Evolutionary conservation across 305 asterid genomes (phyloP).

Genomic region (Ilex paraguariensis): DNA sequence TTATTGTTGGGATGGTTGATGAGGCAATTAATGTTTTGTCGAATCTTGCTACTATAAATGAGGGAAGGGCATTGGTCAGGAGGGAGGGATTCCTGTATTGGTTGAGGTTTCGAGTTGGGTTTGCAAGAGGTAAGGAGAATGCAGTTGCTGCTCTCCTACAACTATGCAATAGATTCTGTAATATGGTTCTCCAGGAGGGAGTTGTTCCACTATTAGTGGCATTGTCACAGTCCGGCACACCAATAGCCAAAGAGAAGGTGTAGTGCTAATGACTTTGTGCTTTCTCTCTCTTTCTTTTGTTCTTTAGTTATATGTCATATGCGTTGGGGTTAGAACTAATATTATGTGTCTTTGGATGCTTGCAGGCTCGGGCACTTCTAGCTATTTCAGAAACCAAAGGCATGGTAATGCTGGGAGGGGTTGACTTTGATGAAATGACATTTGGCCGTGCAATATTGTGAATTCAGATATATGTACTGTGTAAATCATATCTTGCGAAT

Average conservation of each 20-base stretch:
- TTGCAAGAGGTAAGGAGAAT: conserved; percentile 4
- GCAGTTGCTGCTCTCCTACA: background rate
- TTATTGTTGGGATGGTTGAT: background rate
- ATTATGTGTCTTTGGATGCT: background rate
- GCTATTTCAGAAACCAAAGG: conserved; percentile 4
- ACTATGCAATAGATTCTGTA: background rate
- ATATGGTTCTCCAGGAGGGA: conserved; percentile 1
- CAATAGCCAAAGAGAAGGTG: conserved; percentile 2
- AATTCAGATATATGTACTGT: background rate
- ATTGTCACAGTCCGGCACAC: conserved; percentile 1
- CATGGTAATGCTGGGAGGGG: conserved; percentile 5
- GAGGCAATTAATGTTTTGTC: conserved; percentile 1
- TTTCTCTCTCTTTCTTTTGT: background rate
- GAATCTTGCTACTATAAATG: conserved; percentile 1
- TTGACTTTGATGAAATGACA: background rate
- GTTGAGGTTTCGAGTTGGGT: conserved; percentile 4
- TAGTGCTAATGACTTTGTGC: background rate
- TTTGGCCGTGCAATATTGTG: background rate
- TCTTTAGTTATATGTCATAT: background rate
- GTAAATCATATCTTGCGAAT: background rate
- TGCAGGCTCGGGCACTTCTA: conserved; percentile 2
- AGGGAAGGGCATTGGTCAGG: conserved; percentile 5
- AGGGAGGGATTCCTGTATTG: background rate
- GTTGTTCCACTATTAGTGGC: conserved; percentile 3
- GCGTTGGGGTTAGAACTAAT: background rate